phyloP scores from a whole-genome alignment of 495 filamentous ascomycete genomes.

The Neurospora sp. region DNA sequence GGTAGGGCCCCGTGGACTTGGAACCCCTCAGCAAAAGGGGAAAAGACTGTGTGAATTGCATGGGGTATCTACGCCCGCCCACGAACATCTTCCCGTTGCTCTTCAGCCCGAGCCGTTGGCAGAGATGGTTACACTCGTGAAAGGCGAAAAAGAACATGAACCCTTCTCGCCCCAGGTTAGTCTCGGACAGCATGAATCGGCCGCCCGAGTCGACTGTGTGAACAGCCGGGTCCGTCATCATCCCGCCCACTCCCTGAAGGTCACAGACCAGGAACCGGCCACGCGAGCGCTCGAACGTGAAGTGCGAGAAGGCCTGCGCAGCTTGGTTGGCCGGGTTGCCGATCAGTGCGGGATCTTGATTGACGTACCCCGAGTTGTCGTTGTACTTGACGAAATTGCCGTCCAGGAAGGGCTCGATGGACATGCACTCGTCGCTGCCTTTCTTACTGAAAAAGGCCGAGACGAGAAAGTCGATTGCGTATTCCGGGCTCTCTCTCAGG shows the following conservation, averaged over 20 bases:
- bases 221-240: conserved; percentile 28
- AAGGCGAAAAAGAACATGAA: conserved; percentile 31
- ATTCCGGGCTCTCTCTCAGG: neutral
- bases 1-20: no score
- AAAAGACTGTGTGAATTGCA: no score
- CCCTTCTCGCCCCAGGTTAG: conserved; percentile 21
- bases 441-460: neutral
- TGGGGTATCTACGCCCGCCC: no score
- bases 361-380: conserved; percentile 24
- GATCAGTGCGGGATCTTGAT: conserved; percentile 4
- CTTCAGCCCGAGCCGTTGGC: conserved; percentile 27
- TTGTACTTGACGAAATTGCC: conserved; percentile 33
- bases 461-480: conserved; percentile 26
- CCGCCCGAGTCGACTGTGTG: conserved; percentile 20
- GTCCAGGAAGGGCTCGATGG: conserved; percentile 27
- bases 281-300: conserved; percentile 32
- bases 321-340: conserved; percentile 13
- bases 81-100: conserved; percentile 15
- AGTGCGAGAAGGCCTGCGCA: conserved; percentile 34
- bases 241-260: conserved; percentile 24
- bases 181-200: conserved; percentile 18
- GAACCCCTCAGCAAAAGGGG: no score
- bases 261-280: conserved; percentile 25
- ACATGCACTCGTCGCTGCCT: conserved; percentile 1
- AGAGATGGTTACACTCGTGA: conserved; percentile 30